Percentiles rank a stretch among this genome's conserved stretches.
phyloP scores from a whole-genome alignment of 2,329 filamentous ascomycete species.

The Macrophomina phaseolina region DNA sequence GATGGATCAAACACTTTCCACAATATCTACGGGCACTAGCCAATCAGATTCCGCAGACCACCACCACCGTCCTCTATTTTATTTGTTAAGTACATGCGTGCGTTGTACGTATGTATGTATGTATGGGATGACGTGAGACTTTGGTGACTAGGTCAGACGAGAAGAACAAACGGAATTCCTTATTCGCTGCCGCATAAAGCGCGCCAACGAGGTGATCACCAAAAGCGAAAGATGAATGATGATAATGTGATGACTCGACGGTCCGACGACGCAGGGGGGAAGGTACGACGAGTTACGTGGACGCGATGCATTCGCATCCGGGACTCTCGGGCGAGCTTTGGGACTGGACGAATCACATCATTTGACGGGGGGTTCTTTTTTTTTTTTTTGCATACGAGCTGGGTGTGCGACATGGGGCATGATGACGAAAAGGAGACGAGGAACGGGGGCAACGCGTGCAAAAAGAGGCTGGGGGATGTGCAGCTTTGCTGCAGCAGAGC shows the following conservation, averaged over 20 bases:
- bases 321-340: background rate
- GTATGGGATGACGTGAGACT: background rate
- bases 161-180: background rate
- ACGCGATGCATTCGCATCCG: background rate
- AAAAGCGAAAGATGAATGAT: background rate
- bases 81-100: no score
- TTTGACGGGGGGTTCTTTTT: background rate
- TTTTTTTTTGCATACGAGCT: background rate
- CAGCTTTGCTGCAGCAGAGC: background rate
- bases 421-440: background rate
- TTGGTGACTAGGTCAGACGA: background rate
- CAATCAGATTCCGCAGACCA: no score
- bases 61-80: no score
- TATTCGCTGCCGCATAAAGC: background rate
- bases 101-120: no score
- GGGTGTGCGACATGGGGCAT: background rate
- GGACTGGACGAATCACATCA: slow-evolving; percentile 9
- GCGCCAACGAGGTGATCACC: no score
- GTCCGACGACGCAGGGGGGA: background rate
- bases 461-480: slow-evolving; percentile 13
- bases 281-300: background rate
- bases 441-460: background rate
- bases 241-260: background rate
- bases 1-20: background rate
- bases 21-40: slow-evolving; percentile 6